These are phyloP conservation scores for Glaciozyma martinii DNA, from an alignment of 768 basidiomycete species.

Conservation along the genomic window DNA sequence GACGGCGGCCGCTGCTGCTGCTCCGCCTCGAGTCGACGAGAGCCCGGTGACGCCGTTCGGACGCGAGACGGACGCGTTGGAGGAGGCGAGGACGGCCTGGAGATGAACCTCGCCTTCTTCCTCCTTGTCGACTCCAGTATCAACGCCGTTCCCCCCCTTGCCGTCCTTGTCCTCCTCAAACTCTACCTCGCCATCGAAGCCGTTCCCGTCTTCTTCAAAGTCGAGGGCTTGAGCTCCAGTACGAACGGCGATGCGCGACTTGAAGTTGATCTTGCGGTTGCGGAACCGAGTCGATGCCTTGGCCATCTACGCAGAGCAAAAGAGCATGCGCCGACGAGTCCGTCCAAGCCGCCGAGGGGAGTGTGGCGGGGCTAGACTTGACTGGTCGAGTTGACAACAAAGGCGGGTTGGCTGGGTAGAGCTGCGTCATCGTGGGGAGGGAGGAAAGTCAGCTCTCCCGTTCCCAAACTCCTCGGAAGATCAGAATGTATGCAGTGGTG, in stretches of 20 bases:
- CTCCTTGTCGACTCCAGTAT: constrained; percentile 38
- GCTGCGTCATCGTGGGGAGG: too few species aligned
- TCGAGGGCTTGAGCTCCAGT: constrained; percentile 25
- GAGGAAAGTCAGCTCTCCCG: too few species aligned
- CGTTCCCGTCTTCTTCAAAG: constrained; percentile 22
- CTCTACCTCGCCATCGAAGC: constrained; percentile 19
- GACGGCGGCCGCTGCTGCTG: not conserved
- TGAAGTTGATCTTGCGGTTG: constrained; percentile 37
- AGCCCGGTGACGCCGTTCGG: not conserved
- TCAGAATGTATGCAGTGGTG: too few species aligned
- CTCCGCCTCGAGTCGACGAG: not conserved
- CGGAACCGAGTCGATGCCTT: constrained; percentile 34
- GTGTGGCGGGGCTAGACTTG: too few species aligned
- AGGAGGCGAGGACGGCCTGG: constrained; percentile 43
- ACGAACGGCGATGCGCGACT: constrained; percentile 34
- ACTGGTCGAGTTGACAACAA: too few species aligned
- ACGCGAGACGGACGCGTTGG: constrained; percentile 38
- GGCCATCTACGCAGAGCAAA: constrained; percentile 14
- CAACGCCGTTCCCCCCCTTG: constrained; percentile 16
- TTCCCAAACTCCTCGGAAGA: too few species aligned
- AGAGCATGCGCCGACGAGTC: too few species aligned
- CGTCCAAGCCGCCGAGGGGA: too few species aligned
- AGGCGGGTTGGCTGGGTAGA: too few species aligned
- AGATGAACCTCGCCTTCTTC: constrained; percentile 43
- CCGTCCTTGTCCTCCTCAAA: constrained; percentile 21